Evolutionary conservation across 148 eudicot species (phyloP).

Genomic region (Fallopia convolvulus): DNA sequence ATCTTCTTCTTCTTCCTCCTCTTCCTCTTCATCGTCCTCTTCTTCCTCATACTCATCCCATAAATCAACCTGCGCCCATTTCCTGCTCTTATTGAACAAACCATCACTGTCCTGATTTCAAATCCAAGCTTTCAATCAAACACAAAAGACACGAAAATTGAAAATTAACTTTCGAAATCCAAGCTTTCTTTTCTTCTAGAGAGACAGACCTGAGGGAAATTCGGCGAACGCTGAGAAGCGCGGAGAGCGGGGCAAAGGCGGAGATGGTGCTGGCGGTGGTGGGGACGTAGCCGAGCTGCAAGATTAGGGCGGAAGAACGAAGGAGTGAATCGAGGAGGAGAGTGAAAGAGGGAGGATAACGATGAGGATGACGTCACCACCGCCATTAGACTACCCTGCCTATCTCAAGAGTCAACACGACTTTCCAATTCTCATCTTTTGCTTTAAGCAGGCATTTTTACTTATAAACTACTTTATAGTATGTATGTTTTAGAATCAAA

Average conservation of each 20-base stretch:
- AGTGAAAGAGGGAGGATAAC: slow-evolving; percentile 6
- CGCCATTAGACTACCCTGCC: slow-evolving; percentile 1
- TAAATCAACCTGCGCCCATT: slow-evolving; percentile 36
- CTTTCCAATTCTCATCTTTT: no score
- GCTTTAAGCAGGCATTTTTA: no score
- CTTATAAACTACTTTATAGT: no score
- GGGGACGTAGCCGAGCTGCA: background rate
- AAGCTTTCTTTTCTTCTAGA: background rate
- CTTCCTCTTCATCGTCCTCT: slow-evolving; percentile 61
- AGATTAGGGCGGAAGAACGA: background rate
- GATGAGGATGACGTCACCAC: slow-evolving; percentile 10
- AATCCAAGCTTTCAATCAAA: slow-evolving; percentile 2
- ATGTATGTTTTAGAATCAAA: no score
- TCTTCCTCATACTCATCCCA: slow-evolving; percentile 24
- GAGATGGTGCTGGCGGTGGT: background rate
- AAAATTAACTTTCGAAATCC: background rate
- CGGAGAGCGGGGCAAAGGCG: slow-evolving; percentile 2
- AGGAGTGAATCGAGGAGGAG: background rate
- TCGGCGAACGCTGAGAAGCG: slow-evolving; percentile 13
- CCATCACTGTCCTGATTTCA: slow-evolving; percentile 34
- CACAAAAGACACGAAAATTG: background rate
- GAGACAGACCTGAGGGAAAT: background rate
- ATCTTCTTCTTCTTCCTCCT: slow-evolving; percentile 79
- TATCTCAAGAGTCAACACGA: no score
- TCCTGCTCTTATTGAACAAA: slow-evolving; percentile 31